A percentile compares a stretch with the other conserved stretches of the same genome.
Evolutionary conservation across 306 rosid species (phyloP).

Genomic region (Prunus mume): DNA sequence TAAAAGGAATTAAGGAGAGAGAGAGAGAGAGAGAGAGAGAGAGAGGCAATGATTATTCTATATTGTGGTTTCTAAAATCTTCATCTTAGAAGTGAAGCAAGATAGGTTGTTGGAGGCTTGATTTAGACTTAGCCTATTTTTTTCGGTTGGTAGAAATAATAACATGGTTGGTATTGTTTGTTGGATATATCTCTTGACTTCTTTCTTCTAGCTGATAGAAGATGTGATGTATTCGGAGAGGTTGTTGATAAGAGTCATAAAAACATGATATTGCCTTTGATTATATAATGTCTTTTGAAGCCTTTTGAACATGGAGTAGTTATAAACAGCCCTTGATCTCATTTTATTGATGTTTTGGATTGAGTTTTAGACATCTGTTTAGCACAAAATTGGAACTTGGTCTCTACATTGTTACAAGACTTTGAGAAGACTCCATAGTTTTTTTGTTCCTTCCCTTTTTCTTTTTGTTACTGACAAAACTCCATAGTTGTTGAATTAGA

Average conservation of each 20-base stretch:
- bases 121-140: not conserved
- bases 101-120: not conserved
- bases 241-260: no score
- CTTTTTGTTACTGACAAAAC: no score
- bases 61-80: not conserved
- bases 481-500: no score
- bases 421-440: no score
- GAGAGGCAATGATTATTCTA: not conserved
- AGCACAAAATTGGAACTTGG: no score
- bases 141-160: slow-evolving; percentile 2
- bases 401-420: no score
- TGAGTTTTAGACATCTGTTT: no score
- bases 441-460: no score
- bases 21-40: not conserved
- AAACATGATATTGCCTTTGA: not conserved
- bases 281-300: not conserved
- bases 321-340: not conserved
- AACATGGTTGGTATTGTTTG: slow-evolving; percentile 28
- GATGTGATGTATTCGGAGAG: not conserved
- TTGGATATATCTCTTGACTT: not conserved
- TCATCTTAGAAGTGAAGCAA: slow-evolving; percentile 24
- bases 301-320: not conserved
- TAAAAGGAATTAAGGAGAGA: not conserved
- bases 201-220: not conserved
- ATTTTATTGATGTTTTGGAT: no score